A percentile compares a stretch with the other conserved stretches of the same genome.
These are phyloP conservation scores for Harrya chromipes DNA, from an alignment of 768 basidiomycete species.

Conservation along the genomic window DNA sequence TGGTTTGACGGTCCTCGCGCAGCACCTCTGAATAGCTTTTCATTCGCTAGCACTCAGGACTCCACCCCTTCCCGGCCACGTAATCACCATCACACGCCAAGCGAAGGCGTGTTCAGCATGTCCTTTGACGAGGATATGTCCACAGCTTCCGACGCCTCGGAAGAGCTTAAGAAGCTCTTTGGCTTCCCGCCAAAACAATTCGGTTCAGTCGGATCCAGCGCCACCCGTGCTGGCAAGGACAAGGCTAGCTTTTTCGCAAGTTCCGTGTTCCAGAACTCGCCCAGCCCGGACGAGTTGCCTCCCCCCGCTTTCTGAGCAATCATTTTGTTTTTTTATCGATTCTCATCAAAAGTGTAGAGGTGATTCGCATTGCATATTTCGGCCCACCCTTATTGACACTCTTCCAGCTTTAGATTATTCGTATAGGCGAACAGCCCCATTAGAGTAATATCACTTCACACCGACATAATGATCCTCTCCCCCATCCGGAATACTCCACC, in stretches of 20 bases:
- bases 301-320: constrained; percentile 55
- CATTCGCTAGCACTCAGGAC: constrained; percentile 34
- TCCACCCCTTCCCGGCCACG: constrained; percentile 38
- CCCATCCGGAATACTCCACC: constrained; percentile 28
- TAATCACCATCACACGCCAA: constrained; percentile 58
- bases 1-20: constrained; percentile 48
- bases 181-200: constrained; percentile 31
- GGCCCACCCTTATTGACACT: neutral
- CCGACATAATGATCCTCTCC: constrained; percentile 28
- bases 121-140: constrained; percentile 65
- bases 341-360: constrained; percentile 39
- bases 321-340: constrained; percentile 28
- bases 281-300: constrained; percentile 78
- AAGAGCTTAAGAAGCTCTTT: constrained; percentile 35
- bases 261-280: constrained; percentile 83
- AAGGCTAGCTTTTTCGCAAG: constrained; percentile 67
- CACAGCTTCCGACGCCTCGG: constrained; percentile 40
- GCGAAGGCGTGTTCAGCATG: constrained; percentile 74
- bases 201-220: constrained; percentile 28
- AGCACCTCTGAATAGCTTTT: constrained; percentile 42
- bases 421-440: constrained; percentile 33
- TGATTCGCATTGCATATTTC: constrained; percentile 15
- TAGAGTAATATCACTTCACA: constrained; percentile 37
- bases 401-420: constrained; percentile 36
- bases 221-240: constrained; percentile 26